These are phyloP conservation scores for Cercospora janseana DNA, from an alignment of 2,329 filamentous ascomycete species.

Conservation along the genomic window DNA sequence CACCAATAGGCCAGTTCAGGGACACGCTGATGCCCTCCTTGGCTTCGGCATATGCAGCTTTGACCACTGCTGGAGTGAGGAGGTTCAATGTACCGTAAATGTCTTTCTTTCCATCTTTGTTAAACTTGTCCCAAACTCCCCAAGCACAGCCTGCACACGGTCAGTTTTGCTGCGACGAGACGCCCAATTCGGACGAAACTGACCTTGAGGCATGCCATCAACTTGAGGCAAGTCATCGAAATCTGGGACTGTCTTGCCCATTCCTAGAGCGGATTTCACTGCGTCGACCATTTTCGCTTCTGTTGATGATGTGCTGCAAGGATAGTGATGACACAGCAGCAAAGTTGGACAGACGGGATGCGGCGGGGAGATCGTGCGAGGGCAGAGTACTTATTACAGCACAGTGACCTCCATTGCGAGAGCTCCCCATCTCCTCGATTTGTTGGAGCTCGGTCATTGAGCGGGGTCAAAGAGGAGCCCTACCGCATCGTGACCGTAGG, in stretches of 20 bases:
- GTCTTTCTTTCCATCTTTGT: conserved; percentile 43
- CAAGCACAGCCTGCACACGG: conserved; percentile 36
- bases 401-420: conserved; percentile 6
- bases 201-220: conserved; percentile 43
- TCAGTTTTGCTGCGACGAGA: conserved; percentile 21
- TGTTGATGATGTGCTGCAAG: conserved; percentile 3
- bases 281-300: conserved; percentile 13
- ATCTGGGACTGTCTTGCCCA: conserved; percentile 36
- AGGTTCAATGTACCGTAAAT: conserved; percentile 47
- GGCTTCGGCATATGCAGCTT: conserved; percentile 45
- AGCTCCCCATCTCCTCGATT: background rate
- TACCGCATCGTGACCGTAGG: conserved; percentile 1
- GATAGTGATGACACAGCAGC: background rate
- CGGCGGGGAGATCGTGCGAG: background rate
- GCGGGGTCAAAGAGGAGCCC: conserved; percentile 11
- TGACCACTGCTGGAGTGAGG: conserved; percentile 46
- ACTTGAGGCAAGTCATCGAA: conserved; percentile 45
- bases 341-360: background rate
- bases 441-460: conserved; percentile 8
- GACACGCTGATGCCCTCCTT: conserved; percentile 44
- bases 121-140: conserved; percentile 45
- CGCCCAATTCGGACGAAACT: too few species aligned
- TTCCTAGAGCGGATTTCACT: conserved; percentile 14
- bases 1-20: conserved; percentile 41
- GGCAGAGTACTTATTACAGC: background rate